These are phyloP conservation scores for Fraxinus dipetala DNA, from an alignment of 305 asterid species.

Conservation along the genomic window DNA sequence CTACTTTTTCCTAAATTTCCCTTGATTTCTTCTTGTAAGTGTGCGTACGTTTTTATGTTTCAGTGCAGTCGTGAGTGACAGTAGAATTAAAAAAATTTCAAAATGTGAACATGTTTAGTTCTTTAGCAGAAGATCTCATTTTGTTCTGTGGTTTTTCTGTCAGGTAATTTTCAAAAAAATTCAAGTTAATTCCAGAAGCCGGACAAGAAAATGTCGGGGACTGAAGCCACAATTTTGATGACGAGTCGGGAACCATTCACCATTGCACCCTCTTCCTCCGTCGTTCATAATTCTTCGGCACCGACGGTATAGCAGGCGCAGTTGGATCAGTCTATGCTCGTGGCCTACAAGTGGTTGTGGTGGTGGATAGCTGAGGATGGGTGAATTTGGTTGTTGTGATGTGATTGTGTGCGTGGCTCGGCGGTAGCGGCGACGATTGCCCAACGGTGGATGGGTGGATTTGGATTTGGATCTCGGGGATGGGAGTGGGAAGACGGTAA, in stretches of 20 bases:
- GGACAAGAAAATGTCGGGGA: slow-evolving; percentile 35
- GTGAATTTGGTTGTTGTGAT: no score
- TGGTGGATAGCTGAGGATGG: no score
- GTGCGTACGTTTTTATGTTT: neutral
- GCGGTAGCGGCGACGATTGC: no score
- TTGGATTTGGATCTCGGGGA: no score
- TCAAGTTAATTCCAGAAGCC: slow-evolving; percentile 28
- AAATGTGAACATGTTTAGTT: slow-evolving; percentile 15
- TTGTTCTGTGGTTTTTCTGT: neutral
- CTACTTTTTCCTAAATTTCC: slow-evolving; percentile 19
- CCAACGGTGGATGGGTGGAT: no score
- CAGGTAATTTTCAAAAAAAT: slow-evolving; percentile 19
- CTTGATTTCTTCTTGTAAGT: neutral
- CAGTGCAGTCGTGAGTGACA: neutral
- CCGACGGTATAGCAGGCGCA: slow-evolving; percentile 28
- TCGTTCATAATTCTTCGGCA: slow-evolving; percentile 10
- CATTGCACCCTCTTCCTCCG: slow-evolving; percentile 11
- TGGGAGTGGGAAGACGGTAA: no score
- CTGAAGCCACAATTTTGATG: slow-evolving; percentile 33
- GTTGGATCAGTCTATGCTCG: slow-evolving; percentile 41
- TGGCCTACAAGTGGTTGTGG: slow-evolving; percentile 17
- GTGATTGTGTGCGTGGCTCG: no score
- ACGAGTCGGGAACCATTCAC: slow-evolving; percentile 35
- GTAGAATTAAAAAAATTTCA: slow-evolving; percentile 8
- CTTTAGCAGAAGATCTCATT: slow-evolving; percentile 33